Base-by-base conservation (phyloP, 768 basidiomycete species). In the Lactifluus echinatus region DNA sequence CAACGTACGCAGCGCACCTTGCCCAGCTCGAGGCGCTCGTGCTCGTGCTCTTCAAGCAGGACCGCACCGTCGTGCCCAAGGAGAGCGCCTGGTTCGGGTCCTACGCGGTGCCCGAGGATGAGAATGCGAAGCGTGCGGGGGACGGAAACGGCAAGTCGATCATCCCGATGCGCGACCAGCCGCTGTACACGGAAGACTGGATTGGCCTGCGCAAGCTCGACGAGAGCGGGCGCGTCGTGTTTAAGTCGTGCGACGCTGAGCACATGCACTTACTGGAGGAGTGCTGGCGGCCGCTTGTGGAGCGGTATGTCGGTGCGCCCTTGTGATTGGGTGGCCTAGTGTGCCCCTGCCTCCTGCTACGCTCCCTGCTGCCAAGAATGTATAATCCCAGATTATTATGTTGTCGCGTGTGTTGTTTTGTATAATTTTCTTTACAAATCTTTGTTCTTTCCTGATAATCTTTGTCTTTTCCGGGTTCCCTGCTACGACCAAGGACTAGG, bases 41-140 rank as follows among this genome's bases (percentile, higher is more conserved):
- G 26, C 82, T 93, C 36, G 78, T 89, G 26, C 67, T 87, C 42
- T 93, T 93, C 68, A 73, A 79, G 1, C 69, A 82, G 56, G 91
- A 93, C 67, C 75, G 76, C 67, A 91, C 87, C 3, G 85, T 89
- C 23, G 75, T 91, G 19, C 91, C 91, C 0, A 89, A 89, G 69
- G 89, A 92, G 70, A 88, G 81, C 63, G 73, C 87, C 11, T 92
- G 89, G 90, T 93, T 93, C 69, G 89, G 87, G 6, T 84, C 86
- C 3, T 85, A 86, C 64, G 75, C 74, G 2, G 72, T 71, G 2
- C 56, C 67, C 8, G 70, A 73, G 19, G 74, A 76, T 17, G 71
- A 71, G 8, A 37, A 45, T 36, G 31, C 10, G 21, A 8, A 2
- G 7, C n/a, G n/a, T n/a, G n/a, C n/a, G 11, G 40, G 12, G 4